Evolutionary conservation across 352 stramenopile species (phyloP), one percentile per base, ranked within the genome.

Genomic region (Globisporangium middletonii): DNA sequence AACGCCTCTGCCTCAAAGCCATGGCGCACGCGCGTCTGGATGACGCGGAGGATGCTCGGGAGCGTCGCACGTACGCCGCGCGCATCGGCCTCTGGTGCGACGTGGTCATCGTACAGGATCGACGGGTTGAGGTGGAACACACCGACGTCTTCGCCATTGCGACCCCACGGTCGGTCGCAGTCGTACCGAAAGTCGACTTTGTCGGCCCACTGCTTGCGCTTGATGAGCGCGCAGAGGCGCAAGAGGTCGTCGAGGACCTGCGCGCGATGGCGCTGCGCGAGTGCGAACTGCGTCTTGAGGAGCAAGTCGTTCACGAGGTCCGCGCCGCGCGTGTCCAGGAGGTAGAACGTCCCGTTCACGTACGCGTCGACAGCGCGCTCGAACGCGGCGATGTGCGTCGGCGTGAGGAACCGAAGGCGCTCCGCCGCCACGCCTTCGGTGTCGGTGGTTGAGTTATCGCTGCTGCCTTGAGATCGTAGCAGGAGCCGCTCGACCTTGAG

Each of bases 121-220:
- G 65, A 57, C 0, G 73, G 73, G 35, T 77, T 66, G 27, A 92
- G 43, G 46, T 72, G 74, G 42, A 72, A 90, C 13, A 88, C 77
- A 1, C 58, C 67, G 1, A 82, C 72, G 1, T 62, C 49, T 56
- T 92, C 78, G 3, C 70, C 77, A 7, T 66, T 42, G 19, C 74
- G 69, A 0, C 82, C 82, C 82, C 82, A 92, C n/a, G 82, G 82
- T 8, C 82, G 71, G 46, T 70, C 57, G 41, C 77, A 62, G 55
- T 92, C 79, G 65, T 73, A 92, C 0, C 82, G 68, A 37, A 92
- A 77, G 38, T 89, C 79, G 1, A 83, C 75, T 53, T 92, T 92
- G 58, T 92, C 82, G 15, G 75, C 75, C 82, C 82, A 92, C 26
- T 68, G 71, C 57, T 92, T 87, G 30, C 57, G 38, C 30, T 77